phyloP scores from a whole-genome alignment of 2,329 filamentous ascomycete species.

The Nakataea oryzae region DNA sequence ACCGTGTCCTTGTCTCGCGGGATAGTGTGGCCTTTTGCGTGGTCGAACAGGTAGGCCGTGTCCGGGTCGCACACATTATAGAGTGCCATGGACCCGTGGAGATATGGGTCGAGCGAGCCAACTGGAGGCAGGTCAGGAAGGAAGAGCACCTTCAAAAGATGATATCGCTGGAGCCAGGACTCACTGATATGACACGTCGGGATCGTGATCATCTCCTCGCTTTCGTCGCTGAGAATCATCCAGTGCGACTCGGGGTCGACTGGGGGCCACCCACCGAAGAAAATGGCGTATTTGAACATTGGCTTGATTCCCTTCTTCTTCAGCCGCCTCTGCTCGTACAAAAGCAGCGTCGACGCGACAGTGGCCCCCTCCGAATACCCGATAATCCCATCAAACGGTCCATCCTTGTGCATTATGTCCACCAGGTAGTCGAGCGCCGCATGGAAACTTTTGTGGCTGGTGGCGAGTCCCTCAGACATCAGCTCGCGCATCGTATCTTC shows the following conservation, averaged over 20 bases:
- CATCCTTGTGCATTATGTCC: constrained; percentile 31
- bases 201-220: constrained; percentile 36
- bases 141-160: neutral
- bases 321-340: constrained; percentile 34
- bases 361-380: constrained; percentile 52
- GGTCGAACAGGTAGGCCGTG: constrained; percentile 48
- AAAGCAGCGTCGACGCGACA: constrained; percentile 38
- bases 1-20: constrained; percentile 40
- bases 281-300: constrained; percentile 35
- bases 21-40: constrained; percentile 53
- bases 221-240: constrained; percentile 37
- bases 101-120: constrained; percentile 47
- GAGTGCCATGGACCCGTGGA: constrained; percentile 48
- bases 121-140: constrained; percentile 18
- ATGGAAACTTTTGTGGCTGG: constrained; percentile 22
- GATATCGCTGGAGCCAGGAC: constrained; percentile 10
- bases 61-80: constrained; percentile 53
- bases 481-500: constrained; percentile 46
- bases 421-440: constrained; percentile 29
- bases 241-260: constrained; percentile 29
- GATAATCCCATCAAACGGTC: constrained; percentile 42
- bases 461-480: constrained; percentile 19
- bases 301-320: constrained; percentile 21
- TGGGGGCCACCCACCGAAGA: constrained; percentile 44
- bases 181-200: constrained; percentile 40